Conservation (phyloP, 202 grass and related monocot genomes). For the Eragrostis tef region DNA sequence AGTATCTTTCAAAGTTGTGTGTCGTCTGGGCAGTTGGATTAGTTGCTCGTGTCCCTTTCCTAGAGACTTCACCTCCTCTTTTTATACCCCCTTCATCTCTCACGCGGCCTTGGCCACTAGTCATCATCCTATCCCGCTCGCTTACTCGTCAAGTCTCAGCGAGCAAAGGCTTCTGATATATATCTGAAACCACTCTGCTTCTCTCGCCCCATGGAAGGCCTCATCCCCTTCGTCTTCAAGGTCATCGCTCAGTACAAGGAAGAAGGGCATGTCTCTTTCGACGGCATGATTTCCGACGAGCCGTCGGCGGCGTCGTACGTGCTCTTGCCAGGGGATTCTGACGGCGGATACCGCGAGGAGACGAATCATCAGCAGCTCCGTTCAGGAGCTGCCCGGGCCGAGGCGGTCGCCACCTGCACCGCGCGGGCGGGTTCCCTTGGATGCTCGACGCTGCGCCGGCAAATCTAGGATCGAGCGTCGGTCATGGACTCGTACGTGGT, state of each 20-base stretch:
- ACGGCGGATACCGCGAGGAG: conserved; percentile 22
- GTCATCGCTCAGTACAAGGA: conserved; percentile 59
- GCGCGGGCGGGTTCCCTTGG: conserved; percentile 34
- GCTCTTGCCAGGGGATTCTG: conserved; percentile 56
- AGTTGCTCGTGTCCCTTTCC: conserved; percentile 35
- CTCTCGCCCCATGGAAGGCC: conserved; percentile 57
- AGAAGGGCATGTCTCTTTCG: conserved; percentile 34
- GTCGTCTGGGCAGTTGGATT: background rate
- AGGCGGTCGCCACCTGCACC: conserved; percentile 24
- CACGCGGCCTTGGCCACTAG: background rate
- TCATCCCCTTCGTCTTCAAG: conserved; percentile 77
- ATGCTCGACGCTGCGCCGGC: conserved; percentile 48
- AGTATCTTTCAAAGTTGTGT: background rate
- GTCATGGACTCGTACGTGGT: background rate
- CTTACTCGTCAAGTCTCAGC: background rate
- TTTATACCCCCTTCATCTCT: conserved; percentile 43
- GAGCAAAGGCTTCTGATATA: conserved; percentile 20
- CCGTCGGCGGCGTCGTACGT: conserved; percentile 47
- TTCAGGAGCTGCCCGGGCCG: background rate
- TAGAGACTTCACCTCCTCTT: conserved; percentile 35
- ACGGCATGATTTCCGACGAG: conserved; percentile 42
- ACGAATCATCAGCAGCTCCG: conserved; percentile 25
- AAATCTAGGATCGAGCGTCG: conserved; percentile 11
- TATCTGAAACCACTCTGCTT: background rate
- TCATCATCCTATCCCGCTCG: conserved; percentile 18